Evolutionary conservation across 305 asterid genomes (phyloP).

Genomic region (Ruellia speciosa): DNA sequence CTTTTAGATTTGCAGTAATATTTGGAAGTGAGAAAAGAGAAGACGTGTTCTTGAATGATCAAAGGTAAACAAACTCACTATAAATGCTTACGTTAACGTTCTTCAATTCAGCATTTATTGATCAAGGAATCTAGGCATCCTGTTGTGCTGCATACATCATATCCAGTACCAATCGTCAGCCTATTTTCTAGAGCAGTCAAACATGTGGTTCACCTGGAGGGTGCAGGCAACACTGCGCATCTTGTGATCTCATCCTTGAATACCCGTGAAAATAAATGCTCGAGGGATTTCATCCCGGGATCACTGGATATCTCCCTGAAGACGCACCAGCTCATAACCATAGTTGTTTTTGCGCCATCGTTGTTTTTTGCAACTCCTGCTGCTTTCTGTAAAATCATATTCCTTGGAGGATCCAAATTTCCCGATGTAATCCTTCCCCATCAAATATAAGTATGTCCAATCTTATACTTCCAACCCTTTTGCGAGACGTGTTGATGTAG

Average conservation of each 20-base stretch:
- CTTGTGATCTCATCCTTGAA: conserved; percentile 58
- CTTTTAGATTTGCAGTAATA: too few species aligned
- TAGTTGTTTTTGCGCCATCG: conserved; percentile 18
- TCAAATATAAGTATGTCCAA: neutral
- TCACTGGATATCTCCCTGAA: conserved; percentile 54
- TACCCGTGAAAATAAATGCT: conserved; percentile 62
- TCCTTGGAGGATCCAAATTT: neutral
- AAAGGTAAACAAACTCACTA: too few species aligned
- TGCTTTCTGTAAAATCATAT: too few species aligned
- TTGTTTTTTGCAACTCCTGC: neutral
- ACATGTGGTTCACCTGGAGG: conserved; percentile 53
- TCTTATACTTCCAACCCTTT: too few species aligned
- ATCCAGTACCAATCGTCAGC: neutral
- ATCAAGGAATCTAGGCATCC: too few species aligned
- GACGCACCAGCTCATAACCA: conserved; percentile 42
- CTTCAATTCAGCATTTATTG: too few species aligned
- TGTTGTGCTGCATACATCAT: too few species aligned
- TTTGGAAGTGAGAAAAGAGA: too few species aligned
- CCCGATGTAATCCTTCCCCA: neutral
- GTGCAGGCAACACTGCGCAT: conserved; percentile 86
- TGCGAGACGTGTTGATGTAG: too few species aligned
- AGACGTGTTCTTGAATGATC: too few species aligned
- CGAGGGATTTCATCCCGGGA: conserved; percentile 54
- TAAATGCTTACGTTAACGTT: too few species aligned
- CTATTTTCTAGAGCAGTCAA: conserved; percentile 33